Conservation (phyloP, 2,329 filamentous ascomycete genomes). For the Gaeumannomyces tritici region DNA sequence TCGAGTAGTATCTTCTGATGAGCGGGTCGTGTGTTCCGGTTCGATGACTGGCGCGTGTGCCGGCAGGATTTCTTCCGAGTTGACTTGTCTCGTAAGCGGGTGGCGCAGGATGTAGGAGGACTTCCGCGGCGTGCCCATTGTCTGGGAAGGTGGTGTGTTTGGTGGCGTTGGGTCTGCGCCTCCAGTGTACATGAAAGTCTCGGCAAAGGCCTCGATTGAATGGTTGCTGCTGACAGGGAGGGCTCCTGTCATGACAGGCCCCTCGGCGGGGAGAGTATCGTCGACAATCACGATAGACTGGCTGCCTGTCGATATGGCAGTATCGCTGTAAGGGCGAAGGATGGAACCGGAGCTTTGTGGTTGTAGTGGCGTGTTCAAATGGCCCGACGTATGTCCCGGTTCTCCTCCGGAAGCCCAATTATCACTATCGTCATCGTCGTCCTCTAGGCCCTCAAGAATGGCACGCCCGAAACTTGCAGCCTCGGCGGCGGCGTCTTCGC, state of each 20-base stretch:
- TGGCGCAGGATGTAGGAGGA: constrained; percentile 47
- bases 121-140: constrained; percentile 35
- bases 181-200: constrained; percentile 34
- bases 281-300: constrained; percentile 87
- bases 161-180: constrained; percentile 50
- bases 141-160: constrained; percentile 45
- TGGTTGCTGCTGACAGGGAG: constrained; percentile 27
- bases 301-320: constrained; percentile 66
- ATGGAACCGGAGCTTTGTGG: not conserved
- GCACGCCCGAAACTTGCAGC: constrained; percentile 18
- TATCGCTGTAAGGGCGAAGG: constrained; percentile 39
- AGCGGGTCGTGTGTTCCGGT: constrained; percentile 10
- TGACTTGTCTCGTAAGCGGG: constrained; percentile 25
- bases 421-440: not conserved
- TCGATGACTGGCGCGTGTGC: constrained; percentile 30
- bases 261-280: constrained; percentile 42
- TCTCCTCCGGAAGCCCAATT: not conserved
- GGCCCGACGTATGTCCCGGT: not conserved
- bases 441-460: constrained; percentile 8
- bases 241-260: constrained; percentile 42
- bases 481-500: constrained; percentile 48
- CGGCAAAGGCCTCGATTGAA: constrained; percentile 43
- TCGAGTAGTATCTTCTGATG: constrained; percentile 22
- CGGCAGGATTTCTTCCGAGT: constrained; percentile 22
- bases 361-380: not conserved